phyloP scores from a whole-genome alignment of 2,329 filamentous ascomycete species.

The Colletotrichum theobromicola region DNA sequence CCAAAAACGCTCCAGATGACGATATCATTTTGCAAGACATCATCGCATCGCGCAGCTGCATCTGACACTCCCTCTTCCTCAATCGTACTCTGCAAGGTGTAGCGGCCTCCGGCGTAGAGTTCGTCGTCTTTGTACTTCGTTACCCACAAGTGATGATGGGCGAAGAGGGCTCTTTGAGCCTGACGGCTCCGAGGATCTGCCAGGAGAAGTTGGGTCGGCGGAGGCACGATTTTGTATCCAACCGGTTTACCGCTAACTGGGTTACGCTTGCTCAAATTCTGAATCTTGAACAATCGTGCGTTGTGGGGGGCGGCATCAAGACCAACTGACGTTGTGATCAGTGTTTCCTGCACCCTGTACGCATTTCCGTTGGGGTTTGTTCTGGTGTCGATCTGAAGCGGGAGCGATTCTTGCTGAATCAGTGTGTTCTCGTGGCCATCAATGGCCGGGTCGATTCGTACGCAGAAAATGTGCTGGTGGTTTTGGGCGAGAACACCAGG shows the following conservation, averaged over 20 bases:
- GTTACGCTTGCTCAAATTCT: slow-evolving; percentile 35
- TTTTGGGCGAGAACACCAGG: slow-evolving; percentile 59
- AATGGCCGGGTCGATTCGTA: slow-evolving; percentile 58
- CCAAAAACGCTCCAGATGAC: slow-evolving; percentile 61
- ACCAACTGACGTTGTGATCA: slow-evolving; percentile 45
- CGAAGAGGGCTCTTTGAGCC: neutral
- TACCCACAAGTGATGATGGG: neutral
- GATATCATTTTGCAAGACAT: slow-evolving; percentile 59
- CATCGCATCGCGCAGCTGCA: slow-evolving; percentile 38
- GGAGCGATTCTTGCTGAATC: slow-evolving; percentile 1
- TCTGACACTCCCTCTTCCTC: neutral
- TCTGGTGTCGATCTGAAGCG: slow-evolving; percentile 30
- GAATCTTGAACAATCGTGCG: slow-evolving; percentile 41
- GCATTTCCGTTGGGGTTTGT: slow-evolving; percentile 55
- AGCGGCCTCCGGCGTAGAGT: neutral
- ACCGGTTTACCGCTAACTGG: slow-evolving; percentile 33
- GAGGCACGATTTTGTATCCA: slow-evolving; percentile 27
- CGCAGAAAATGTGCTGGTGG: slow-evolving; percentile 61
- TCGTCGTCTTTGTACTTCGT: neutral
- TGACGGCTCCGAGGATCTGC: neutral
- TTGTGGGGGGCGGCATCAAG: slow-evolving; percentile 24
- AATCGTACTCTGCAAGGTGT: neutral
- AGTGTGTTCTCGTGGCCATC: slow-evolving; percentile 57
- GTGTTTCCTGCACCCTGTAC: slow-evolving; percentile 45
- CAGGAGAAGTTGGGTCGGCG: neutral